Conservation (phyloP, 1,139 yeast species). For the Pichia sp. region DNA sequence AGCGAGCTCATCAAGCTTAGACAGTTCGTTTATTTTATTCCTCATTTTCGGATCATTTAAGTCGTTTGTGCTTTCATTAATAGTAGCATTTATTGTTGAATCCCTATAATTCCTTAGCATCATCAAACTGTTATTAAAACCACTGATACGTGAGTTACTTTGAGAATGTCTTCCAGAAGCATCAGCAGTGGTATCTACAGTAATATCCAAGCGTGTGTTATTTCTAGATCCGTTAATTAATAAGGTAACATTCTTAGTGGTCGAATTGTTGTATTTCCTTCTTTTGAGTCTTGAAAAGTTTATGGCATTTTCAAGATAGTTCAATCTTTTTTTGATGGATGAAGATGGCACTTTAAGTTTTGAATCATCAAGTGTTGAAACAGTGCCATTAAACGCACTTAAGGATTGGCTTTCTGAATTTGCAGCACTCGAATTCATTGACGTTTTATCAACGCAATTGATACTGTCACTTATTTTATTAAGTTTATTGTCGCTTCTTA, state of each 20-base stretch:
- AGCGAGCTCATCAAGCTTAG: slow-evolving; percentile 32
- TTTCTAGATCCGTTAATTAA: neutral
- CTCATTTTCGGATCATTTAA: neutral
- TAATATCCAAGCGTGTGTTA: neutral
- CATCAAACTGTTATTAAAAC: slow-evolving; percentile 9
- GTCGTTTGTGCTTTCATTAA: no score
- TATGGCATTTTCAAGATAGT: slow-evolving; percentile 2
- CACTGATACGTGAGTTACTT: neutral
- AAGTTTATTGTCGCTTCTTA: neutral
- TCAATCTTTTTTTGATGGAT: neutral
- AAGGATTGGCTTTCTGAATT: neutral
- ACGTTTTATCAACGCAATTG: neutral
- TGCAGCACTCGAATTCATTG: neutral
- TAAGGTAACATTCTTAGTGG: neutral
- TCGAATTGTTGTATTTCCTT: slow-evolving; percentile 1
- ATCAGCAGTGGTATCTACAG: neutral
- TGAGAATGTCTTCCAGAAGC: neutral
- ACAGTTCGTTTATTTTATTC: slow-evolving; percentile 27
- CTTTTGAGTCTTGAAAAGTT: slow-evolving; percentile 2
- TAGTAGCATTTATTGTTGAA: neutral
- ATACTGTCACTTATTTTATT: neutral
- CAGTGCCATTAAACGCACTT: neutral
- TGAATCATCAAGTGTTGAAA: neutral
- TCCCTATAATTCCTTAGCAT: slow-evolving; percentile 2
- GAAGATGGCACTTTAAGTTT: neutral